Conservation (phyloP, 2,329 filamentous ascomycete genomes). For the Hypoxylon sp. region DNA sequence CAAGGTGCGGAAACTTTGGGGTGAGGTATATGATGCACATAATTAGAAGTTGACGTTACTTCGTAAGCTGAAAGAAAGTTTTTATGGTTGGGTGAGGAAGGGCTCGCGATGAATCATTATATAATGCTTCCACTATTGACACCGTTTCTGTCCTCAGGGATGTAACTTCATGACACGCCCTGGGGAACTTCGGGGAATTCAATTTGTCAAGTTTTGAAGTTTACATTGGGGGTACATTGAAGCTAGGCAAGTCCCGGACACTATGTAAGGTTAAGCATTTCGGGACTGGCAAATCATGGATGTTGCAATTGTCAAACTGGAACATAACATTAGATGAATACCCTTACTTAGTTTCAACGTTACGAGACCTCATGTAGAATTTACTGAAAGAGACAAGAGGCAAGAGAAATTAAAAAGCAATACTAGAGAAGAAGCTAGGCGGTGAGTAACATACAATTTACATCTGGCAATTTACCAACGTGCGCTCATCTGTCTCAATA, state of each 20-base stretch:
- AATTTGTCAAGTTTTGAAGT: constrained; percentile 37
- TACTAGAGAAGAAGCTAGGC: constrained; percentile 15
- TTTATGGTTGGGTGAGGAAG: constrained; percentile 31
- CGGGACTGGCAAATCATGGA: constrained; percentile 7
- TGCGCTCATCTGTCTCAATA: too few species aligned
- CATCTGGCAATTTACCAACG: not conserved
- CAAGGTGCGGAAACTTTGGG: constrained; percentile 26
- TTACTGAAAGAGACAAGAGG: not conserved
- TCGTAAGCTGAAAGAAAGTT: constrained; percentile 34
- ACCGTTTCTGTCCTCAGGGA: constrained; percentile 10
- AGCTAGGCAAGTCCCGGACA: constrained; percentile 12
- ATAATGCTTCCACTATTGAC: constrained; percentile 17
- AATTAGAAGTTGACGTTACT: constrained; percentile 2
- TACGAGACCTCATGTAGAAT: not conserved
- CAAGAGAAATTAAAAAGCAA: not conserved
- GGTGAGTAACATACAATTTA: constrained; percentile 5
- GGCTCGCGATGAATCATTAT: constrained; percentile 17
- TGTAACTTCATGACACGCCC: constrained; percentile 36
- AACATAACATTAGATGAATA: constrained; percentile 23
- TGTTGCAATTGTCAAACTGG: constrained; percentile 23
- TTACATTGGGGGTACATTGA: constrained; percentile 26
- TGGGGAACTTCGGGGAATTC: constrained; percentile 19
- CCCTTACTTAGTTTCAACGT: not conserved
- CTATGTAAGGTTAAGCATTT: constrained; percentile 3
- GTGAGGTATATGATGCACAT: constrained; percentile 6